Evolutionary conservation across 2,329 filamentous ascomycete genomes (phyloP), one percentile per base, ranked within the genome.

Genomic region (Ophiocordyceps polyrhachis-furcata): DNA sequence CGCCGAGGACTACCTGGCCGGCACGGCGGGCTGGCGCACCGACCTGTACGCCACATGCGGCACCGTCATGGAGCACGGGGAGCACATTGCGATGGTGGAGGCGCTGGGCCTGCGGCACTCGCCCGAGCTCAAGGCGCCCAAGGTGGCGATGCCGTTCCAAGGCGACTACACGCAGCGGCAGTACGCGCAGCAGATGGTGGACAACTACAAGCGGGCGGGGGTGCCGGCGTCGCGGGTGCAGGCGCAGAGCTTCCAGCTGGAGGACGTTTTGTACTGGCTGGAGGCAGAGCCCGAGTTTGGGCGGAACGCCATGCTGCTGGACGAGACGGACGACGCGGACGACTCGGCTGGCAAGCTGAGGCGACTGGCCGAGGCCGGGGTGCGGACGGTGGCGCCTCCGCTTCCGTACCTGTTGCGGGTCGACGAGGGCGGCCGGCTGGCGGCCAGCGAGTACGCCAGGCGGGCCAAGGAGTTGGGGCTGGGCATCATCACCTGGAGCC

Each of bases 111-210:
- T 80, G 11, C 69, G 75, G 50, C 82, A 79, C 60, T 79, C 74
- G 0, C 71, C 76, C 5, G 79, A 83, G 60, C 67, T 82, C 29
- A 84, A 84, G 66, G 74, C 73, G 0, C 79, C 74, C 32, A 64
- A 73, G 51, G 74, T 83, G n/a, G 55, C 67, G n/a, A 83, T 84
- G 79, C 81, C 81, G 0, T 84, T 81, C 56, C 55, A 65, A 40
- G 67, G 66, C 28, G 56, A 68, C 55, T 83, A 81, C 64, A 83
- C 79, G 0, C 77, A 81, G 55, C 62, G 74, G 51, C 62, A 67
- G 53, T 83, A 74, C 54, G 73, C 74, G 0, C 75, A 80, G 60
- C 75, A 83, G 58, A 61, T 83, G 48, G 68, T 80, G 46, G 69
- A 80, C 53, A 69, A 73, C 45, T 79, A 77, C 62, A 66, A 67